These are phyloP conservation scores for Ochetophila trinervis DNA, from an alignment of 306 rosid species.

Conservation along the genomic window DNA sequence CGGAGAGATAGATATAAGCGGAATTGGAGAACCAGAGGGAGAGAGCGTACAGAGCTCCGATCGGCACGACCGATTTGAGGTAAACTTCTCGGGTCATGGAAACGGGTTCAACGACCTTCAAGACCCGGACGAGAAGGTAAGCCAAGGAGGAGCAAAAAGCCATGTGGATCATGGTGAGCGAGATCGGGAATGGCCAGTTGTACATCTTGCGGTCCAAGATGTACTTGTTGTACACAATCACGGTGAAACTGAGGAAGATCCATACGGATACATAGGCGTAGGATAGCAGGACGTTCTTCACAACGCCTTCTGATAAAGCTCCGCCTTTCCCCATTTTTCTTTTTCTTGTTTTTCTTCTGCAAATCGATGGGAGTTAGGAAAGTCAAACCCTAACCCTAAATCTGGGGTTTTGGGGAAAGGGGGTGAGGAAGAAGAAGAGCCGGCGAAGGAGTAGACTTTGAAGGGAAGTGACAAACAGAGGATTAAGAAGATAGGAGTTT, in stretches of 20 bases:
- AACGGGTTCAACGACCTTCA: conserved; percentile 84
- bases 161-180: conserved; percentile 99
- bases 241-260: conserved; percentile 96
- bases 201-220: conserved; percentile 88
- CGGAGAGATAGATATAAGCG: conserved; percentile 81
- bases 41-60: conserved; percentile 90
- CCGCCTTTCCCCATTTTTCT: conserved; percentile 53
- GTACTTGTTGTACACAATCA: conserved; percentile 94
- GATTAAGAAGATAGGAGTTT: not conserved
- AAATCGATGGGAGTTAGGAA: conserved; percentile 9
- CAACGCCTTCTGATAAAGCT: conserved; percentile 68
- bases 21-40: conserved; percentile 95
- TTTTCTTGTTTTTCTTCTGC: too few species aligned
- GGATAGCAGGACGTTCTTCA: conserved; percentile 76
- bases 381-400: conserved; percentile 34
- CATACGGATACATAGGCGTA: conserved; percentile 79
- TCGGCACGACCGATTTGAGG: conserved; percentile 78
- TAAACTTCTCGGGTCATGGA: conserved; percentile 86
- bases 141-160: conserved; percentile 90
- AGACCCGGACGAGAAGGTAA: conserved; percentile 64
- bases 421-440: not conserved
- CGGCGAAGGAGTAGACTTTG: too few species aligned
- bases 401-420: not conserved
- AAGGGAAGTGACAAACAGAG: too few species aligned
- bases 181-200: conserved; percentile 94